Evolutionary conservation across 2,329 filamentous ascomycete genomes (phyloP).

Genomic region (Chalaropsis thielavioides): DNA sequence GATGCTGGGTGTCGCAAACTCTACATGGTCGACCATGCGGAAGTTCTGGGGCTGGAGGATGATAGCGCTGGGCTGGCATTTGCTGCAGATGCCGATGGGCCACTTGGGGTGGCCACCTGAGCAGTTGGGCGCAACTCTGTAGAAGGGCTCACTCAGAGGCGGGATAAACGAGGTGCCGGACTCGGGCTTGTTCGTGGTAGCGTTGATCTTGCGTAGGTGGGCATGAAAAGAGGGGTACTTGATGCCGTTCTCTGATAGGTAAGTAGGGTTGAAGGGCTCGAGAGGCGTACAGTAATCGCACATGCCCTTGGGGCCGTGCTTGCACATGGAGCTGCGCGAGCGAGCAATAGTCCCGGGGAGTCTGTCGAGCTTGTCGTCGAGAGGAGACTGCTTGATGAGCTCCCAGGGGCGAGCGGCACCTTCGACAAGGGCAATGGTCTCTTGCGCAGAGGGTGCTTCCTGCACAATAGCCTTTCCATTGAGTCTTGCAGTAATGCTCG

Average conservation of each 20-base stretch:
- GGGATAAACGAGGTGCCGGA: conserved; percentile 90
- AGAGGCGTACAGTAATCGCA: conserved; percentile 98
- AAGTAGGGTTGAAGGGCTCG: conserved; percentile 81
- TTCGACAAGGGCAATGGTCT: conserved; percentile 44
- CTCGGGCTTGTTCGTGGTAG: conserved; percentile 91
- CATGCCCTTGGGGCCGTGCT: conserved; percentile 94
- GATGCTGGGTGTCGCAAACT: conserved; percentile 73
- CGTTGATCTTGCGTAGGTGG: conserved; percentile 86
- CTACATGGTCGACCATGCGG: conserved; percentile 96
- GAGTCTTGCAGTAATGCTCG: conserved; percentile 49
- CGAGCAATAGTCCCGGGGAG: conserved; percentile 79
- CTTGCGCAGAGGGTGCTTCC: conserved; percentile 55
- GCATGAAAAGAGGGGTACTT: conserved; percentile 96
- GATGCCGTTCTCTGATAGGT: conserved; percentile 91
- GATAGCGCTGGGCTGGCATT: conserved; percentile 95
- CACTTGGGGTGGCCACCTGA: conserved; percentile 86
- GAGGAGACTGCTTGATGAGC: conserved; percentile 66
- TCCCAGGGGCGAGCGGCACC: conserved; percentile 52
- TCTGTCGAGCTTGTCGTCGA: conserved; percentile 79
- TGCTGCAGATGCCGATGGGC: conserved; percentile 94
- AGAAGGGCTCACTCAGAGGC: conserved; percentile 83
- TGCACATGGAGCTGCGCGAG: conserved; percentile 76
- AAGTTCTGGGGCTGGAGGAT: conserved; percentile 86
- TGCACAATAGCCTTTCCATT: conserved; percentile 65
- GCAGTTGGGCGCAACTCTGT: conserved; percentile 74